Conservation (phyloP, 106 monocot species). For the Dactylorhiza incarnata region DNA sequence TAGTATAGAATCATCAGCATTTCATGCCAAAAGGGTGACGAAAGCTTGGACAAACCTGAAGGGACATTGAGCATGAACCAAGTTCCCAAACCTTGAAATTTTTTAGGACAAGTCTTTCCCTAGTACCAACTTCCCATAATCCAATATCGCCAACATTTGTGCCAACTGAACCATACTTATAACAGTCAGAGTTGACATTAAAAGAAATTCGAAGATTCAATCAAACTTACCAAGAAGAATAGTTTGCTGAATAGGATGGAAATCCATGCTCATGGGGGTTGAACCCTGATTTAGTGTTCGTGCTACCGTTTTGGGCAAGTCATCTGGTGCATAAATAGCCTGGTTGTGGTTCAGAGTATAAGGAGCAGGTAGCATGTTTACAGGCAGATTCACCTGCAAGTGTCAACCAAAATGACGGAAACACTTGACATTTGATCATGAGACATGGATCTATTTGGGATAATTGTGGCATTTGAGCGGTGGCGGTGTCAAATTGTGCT, state of each 20-base stretch:
- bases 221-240: conserved; percentile 50
- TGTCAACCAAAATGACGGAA: neutral
- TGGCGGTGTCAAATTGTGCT: too few species aligned
- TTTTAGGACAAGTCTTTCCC: conserved; percentile 46
- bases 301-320: conserved; percentile 55
- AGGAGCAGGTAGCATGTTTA: conserved; percentile 50
- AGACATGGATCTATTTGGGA: too few species aligned
- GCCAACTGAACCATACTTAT: conserved; percentile 58
- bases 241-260: conserved; percentile 58
- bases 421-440: neutral
- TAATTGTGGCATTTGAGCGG: too few species aligned
- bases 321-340: conserved; percentile 29
- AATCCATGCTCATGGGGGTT: conserved; percentile 68
- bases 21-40: neutral
- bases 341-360: conserved; percentile 45
- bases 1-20: neutral
- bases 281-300: conserved; percentile 59
- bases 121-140: too few species aligned
- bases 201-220: neutral
- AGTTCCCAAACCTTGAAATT: conserved; percentile 91
- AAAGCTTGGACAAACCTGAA: conserved; percentile 40
- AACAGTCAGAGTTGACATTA: conserved; percentile 4
- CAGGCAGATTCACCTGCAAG: conserved; percentile 48
- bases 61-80: conserved; percentile 36
- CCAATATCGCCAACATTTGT: conserved; percentile 78